These are phyloP conservation scores for Exophiala mesophila DNA, from an alignment of 2,329 filamentous ascomycete genomes.

Conservation along the genomic window DNA sequence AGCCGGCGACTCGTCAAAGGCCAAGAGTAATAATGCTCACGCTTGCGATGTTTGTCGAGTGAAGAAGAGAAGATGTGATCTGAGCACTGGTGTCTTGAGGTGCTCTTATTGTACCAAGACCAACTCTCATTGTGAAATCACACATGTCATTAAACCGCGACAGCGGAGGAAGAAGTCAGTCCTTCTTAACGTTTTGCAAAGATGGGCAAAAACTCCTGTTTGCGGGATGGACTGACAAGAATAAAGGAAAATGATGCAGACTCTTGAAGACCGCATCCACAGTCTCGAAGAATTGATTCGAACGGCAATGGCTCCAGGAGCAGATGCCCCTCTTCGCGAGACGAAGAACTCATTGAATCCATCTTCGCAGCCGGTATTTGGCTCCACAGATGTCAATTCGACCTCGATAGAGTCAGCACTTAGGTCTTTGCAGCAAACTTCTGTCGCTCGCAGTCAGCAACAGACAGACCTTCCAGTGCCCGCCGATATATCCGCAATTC, in stretches of 20 bases:
- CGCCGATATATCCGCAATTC: not conserved
- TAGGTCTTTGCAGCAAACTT: not conserved
- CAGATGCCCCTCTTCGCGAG: not conserved
- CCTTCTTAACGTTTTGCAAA: not conserved
- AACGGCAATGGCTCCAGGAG: constrained; percentile 67
- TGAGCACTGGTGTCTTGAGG: constrained; percentile 68
- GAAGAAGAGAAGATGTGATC: constrained; percentile 90
- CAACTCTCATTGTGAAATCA: constrained; percentile 95
- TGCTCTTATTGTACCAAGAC: constrained; percentile 96
- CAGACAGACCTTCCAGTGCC: not conserved
- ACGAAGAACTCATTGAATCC: constrained; percentile 82
- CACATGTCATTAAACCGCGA: constrained; percentile 96
- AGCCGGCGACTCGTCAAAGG: not conserved
- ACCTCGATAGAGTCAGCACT: too few relatives aligned
- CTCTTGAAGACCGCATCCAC: constrained; percentile 85
- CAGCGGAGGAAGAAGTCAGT: constrained; percentile 86
- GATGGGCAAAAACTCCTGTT: not conserved
- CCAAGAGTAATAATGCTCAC: constrained; percentile 37
- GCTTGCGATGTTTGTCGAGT: constrained; percentile 95
- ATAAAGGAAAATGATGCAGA: constrained; percentile 90
- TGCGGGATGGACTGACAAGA: not conserved
- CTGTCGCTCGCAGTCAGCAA: not conserved
- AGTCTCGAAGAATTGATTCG: constrained; percentile 82
- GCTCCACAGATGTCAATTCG: constrained; percentile 30
- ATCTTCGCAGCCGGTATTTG: constrained; percentile 73